phyloP scores from a whole-genome alignment of 2,329 filamentous ascomycete genomes.

The Mollisia scopiformis region DNA sequence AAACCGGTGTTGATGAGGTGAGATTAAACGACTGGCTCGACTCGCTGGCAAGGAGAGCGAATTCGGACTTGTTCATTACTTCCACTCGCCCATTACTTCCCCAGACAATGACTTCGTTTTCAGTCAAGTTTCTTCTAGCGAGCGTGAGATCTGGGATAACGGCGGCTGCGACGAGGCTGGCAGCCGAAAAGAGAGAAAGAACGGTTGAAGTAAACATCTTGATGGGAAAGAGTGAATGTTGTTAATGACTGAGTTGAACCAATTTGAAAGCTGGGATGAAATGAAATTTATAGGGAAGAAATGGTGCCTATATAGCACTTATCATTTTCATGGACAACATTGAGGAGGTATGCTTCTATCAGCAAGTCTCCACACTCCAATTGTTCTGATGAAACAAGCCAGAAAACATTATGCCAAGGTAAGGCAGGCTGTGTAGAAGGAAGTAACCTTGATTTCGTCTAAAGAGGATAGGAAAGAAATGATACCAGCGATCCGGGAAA shows the following conservation, averaged over 20 bases:
- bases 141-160: constrained; percentile 2
- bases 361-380: too few relatives aligned
- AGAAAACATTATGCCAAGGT: too few relatives aligned
- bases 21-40: constrained; percentile 8
- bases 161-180: constrained; percentile 12
- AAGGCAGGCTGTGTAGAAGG: too few relatives aligned
- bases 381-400: too few relatives aligned
- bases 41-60: constrained; percentile 23
- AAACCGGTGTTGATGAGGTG: not conserved
- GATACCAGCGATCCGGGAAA: too few relatives aligned
- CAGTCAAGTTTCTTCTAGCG: constrained; percentile 16
- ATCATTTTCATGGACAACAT: too few relatives aligned
- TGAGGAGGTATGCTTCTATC: too few relatives aligned
- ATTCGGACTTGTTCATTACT: constrained; percentile 34
- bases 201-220: constrained; percentile 13
- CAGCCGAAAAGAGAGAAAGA: constrained; percentile 7
- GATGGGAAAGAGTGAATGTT: constrained; percentile 3
- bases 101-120: constrained; percentile 34
- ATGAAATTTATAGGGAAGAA: too few relatives aligned
- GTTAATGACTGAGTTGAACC: constrained; percentile 11
- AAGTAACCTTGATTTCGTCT: too few relatives aligned
- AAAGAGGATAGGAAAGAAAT: too few relatives aligned
- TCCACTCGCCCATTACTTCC: constrained; percentile 28
- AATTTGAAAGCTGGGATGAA: constrained; percentile 3
- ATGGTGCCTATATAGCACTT: too few relatives aligned